Evolutionary conservation across 352 stramenopile genomes (phyloP).

Genomic region (Phytophthora agathidicida): DNA sequence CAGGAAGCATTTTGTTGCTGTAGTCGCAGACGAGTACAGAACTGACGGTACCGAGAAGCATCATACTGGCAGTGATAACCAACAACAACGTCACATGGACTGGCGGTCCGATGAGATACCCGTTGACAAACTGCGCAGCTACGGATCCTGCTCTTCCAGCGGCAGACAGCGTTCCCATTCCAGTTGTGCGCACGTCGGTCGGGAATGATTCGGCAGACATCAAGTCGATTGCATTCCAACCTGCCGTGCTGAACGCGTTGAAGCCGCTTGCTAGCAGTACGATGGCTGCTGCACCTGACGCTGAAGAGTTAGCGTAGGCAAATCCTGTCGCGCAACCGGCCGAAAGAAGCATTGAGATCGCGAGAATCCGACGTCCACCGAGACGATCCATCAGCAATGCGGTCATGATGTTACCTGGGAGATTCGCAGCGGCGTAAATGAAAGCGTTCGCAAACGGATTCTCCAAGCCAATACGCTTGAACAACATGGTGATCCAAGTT

Average conservation of each 20-base stretch:
- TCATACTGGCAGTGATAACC: constrained; percentile 77
- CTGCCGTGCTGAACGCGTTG: constrained; percentile 91
- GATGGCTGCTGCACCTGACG: constrained; percentile 54
- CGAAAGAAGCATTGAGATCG: constrained; percentile 76
- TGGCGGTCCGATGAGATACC: constrained; percentile 77
- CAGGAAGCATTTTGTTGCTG: constrained; percentile 55
- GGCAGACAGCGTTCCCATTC: constrained; percentile 89
- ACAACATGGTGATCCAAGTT: constrained; percentile 95
- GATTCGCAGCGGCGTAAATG: constrained; percentile 90
- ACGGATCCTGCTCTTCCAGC: constrained; percentile 87
- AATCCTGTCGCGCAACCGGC: constrained; percentile 73
- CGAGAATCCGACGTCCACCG: constrained; percentile 71
- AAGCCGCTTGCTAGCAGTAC: constrained; percentile 87
- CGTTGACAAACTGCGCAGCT: constrained; percentile 92
- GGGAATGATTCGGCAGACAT: constrained; percentile 93
- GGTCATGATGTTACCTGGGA: constrained; percentile 91
- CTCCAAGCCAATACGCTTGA: constrained; percentile 89
- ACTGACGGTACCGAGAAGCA: constrained; percentile 74
- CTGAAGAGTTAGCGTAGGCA: constrained; percentile 61
- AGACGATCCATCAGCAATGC: constrained; percentile 72
- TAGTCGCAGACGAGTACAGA: constrained; percentile 65
- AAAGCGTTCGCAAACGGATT: constrained; percentile 93
- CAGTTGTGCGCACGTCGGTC: constrained; percentile 88
- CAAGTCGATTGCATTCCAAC: constrained; percentile 93
- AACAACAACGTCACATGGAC: constrained; percentile 82